Evolutionary conservation across 2,329 filamentous ascomycete genomes (phyloP).

Genomic region (Hypoxylon sp.): DNA sequence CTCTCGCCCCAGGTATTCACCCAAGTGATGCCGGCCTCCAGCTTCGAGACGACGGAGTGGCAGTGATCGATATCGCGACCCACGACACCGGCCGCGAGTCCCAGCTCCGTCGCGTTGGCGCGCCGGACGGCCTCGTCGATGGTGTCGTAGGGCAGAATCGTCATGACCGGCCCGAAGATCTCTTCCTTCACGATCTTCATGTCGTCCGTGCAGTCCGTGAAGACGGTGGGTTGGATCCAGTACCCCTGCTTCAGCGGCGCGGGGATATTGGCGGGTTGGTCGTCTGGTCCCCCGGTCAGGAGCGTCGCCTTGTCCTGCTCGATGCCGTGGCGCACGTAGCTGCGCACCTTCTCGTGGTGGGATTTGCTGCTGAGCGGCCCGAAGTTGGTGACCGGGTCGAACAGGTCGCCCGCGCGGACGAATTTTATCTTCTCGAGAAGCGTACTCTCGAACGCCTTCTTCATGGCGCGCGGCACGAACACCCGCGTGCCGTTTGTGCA

Average conservation of each 20-base stretch:
- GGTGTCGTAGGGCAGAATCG: conserved; percentile 76
- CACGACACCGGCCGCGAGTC: conserved; percentile 85
- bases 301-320: conserved; percentile 77
- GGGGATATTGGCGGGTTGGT: conserved; percentile 63
- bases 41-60: conserved; percentile 72
- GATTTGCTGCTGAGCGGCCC: conserved; percentile 80
- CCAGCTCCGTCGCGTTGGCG: conserved; percentile 80
- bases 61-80: conserved; percentile 77
- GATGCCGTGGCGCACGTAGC: conserved; percentile 79
- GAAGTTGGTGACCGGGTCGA: conserved; percentile 79
- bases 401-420: conserved; percentile 76
- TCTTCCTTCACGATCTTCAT: conserved; percentile 86
- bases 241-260: conserved; percentile 68
- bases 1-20: conserved; percentile 94
- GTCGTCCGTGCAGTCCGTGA: conserved; percentile 82
- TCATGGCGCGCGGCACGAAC: conserved; percentile 75
- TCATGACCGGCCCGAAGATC: conserved; percentile 90
- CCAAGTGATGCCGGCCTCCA: conserved; percentile 90
- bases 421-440: conserved; percentile 75
- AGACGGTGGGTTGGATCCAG: conserved; percentile 86
- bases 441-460: conserved; percentile 71
- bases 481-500: conserved; percentile 93
- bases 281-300: conserved; percentile 74
- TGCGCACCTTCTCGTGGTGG: conserved; percentile 80
- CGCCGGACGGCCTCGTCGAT: conserved; percentile 74